Evolutionary conservation across 441 rosid species (phyloP).

Genomic region (Populus tomentosa): DNA sequence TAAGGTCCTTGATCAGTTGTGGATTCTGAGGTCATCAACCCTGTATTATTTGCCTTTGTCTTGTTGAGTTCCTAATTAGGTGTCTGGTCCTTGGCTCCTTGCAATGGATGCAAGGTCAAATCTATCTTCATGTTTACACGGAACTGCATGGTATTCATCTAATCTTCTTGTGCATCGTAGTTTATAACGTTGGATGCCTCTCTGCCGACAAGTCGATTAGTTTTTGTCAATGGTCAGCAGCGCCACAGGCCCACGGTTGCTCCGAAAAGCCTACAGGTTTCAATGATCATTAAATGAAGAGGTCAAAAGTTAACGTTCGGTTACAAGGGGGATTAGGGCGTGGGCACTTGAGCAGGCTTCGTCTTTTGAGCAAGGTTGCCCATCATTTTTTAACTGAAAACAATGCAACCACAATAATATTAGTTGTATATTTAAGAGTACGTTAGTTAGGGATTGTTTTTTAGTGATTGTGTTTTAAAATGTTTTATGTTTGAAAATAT

Average conservation of each 20-base stretch:
- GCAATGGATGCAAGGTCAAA: background rate
- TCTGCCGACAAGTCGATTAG: background rate
- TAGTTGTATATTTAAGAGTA: too few relatives aligned
- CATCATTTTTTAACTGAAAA: background rate
- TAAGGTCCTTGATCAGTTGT: background rate
- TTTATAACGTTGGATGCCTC: background rate
- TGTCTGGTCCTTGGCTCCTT: background rate
- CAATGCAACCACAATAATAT: background rate
- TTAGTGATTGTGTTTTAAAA: too few relatives aligned
- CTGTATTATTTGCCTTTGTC: background rate
- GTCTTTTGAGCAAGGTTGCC: background rate
- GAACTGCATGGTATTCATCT: background rate
- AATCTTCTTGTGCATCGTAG: background rate
- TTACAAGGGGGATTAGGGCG: background rate
- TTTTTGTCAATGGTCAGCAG: background rate
- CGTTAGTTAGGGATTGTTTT: too few relatives aligned
- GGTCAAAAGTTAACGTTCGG: background rate
- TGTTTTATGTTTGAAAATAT: too few relatives aligned
- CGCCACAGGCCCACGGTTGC: background rate
- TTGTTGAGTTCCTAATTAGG: background rate
- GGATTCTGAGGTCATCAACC: background rate
- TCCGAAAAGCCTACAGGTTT: too few relatives aligned
- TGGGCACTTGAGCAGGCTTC: background rate
- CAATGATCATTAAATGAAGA: too few relatives aligned
- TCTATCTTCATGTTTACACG: background rate